Evolutionary conservation across 768 basidiomycete genomes (phyloP).

Genomic region (Amanita exitialis): DNA sequence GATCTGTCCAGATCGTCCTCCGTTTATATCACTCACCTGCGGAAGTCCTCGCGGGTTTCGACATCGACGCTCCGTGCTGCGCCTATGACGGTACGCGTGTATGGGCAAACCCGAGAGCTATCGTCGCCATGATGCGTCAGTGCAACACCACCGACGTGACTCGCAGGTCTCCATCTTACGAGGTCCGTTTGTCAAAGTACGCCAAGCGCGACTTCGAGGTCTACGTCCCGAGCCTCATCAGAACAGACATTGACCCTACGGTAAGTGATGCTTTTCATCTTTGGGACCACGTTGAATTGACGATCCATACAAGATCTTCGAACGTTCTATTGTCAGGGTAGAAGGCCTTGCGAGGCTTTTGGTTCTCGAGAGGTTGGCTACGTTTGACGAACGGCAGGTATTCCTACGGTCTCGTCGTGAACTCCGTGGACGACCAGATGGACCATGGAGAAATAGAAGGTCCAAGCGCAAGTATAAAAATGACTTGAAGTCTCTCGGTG

Average conservation of each 20-base stretch:
- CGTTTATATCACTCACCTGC: slow-evolving; percentile 54
- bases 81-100: slow-evolving; percentile 38
- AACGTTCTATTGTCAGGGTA: slow-evolving; percentile 45
- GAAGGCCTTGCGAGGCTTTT: slow-evolving; percentile 53
- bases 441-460: slow-evolving; percentile 16
- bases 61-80: slow-evolving; percentile 56
- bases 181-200: slow-evolving; percentile 39
- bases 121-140: slow-evolving; percentile 39
- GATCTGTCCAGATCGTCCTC: slow-evolving; percentile 57
- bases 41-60: slow-evolving; percentile 58
- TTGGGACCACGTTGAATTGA: background rate
- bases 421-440: slow-evolving; percentile 39
- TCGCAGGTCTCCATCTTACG: slow-evolving; percentile 40
- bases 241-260: slow-evolving; percentile 42
- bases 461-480: slow-evolving; percentile 37
- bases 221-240: slow-evolving; percentile 30
- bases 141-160: slow-evolving; percentile 39
- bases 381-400: slow-evolving; percentile 28
- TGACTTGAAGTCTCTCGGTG: slow-evolving; percentile 38
- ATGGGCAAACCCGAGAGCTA: slow-evolving; percentile 36
- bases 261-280: slow-evolving; percentile 20
- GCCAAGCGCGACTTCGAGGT: slow-evolving; percentile 35
- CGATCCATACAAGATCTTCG: slow-evolving; percentile 33
- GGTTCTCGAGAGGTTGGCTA: slow-evolving; percentile 47
- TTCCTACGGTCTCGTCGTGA: slow-evolving; percentile 39